phyloP scores from a whole-genome alignment of 2,329 filamentous ascomycete species.

The Nemania bipapillata region DNA sequence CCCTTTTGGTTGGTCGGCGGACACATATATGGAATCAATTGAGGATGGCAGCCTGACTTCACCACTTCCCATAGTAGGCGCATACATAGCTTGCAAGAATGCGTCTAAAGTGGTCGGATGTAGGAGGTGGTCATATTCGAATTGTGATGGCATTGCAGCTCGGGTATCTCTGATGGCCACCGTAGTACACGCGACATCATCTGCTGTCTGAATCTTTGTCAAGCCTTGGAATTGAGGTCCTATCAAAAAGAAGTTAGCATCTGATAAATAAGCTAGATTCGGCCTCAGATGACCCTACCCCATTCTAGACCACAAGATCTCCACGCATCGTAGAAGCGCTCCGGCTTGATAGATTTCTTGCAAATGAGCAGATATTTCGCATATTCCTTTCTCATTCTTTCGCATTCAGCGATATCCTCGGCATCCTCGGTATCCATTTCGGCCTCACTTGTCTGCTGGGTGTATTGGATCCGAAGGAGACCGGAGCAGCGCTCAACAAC shows the following conservation, averaged over 20 bases:
- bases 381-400: slow-evolving; percentile 2
- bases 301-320: slow-evolving; percentile 10
- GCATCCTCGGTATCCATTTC: not conserved
- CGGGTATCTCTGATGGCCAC: slow-evolving; percentile 7
- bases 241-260: slow-evolving; percentile 1
- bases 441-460: not conserved
- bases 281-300: not conserved
- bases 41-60: slow-evolving; percentile 7
- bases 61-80: not conserved
- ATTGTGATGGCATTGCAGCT: slow-evolving; percentile 4
- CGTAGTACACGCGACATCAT: not conserved
- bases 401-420: slow-evolving; percentile 4
- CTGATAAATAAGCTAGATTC: not conserved
- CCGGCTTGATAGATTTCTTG: slow-evolving; percentile 1
- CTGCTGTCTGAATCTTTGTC: not conserved
- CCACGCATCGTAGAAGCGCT: slow-evolving; percentile 6
- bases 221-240: slow-evolving; percentile 12
- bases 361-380: not conserved
- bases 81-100: slow-evolving; percentile 8
- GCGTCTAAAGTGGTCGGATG: slow-evolving; percentile 10
- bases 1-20: slow-evolving; percentile 5
- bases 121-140: slow-evolving; percentile 11
- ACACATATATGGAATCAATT: slow-evolving; percentile 2
- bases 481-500: not conserved
- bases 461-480: slow-evolving; percentile 3